Base-by-base conservation (phyloP, 129 eudicot genomes). In the Flaveria brownii region DNA sequence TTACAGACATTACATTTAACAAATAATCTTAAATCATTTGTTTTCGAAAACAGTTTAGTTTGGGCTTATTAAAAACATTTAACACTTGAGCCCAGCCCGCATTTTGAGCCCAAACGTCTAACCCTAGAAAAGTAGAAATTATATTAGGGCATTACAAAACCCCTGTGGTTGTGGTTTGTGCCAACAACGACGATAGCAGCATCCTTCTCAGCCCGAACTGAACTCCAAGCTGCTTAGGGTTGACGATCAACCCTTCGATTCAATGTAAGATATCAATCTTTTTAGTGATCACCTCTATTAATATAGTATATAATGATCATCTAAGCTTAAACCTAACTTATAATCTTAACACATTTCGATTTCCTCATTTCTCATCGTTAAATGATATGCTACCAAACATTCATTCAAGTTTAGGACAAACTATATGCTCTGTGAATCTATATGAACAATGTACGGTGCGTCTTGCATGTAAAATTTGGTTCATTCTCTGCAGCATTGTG, bases 171-270 rank as follows among this genome's bases (percentile, higher is more conserved):
- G 50, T 68, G 54, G 42, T 65, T 64, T 17, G 30, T 1, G 59
- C 18, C 54, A 16, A 17, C 76, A 12, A 11, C 64, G 33, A 18
- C 79, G 26, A 36, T 65, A 43, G 79, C 83, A 73, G 70, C 75
- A 70, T 59, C 49, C 79, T 68, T 66, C 84, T 65, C 15, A 76
- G 68, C 79, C 79, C 83, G 79, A 80, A 54, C 79, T 66, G 63
- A 73, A 66, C 79, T 80, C 83, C 79, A 80, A 80, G 75, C 83
- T 25, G 70, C 25, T 65, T 51, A 61, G 83, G 83, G 26, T 72
- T 79, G 82, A 71, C 77, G 77, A 78, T 78, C 77, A 26, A 22
- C 82, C 78, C 77, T 71, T 61, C 72, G 10, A 36, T 60, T 79
- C 73, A 47, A n/a, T 25, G 84, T 80, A 80, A 13, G 84, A 15